Evolutionary conservation across 805 yeast genomes (phyloP), one percentile per base, ranked within the genome.

Genomic region (Candida yuanshanica): DNA sequence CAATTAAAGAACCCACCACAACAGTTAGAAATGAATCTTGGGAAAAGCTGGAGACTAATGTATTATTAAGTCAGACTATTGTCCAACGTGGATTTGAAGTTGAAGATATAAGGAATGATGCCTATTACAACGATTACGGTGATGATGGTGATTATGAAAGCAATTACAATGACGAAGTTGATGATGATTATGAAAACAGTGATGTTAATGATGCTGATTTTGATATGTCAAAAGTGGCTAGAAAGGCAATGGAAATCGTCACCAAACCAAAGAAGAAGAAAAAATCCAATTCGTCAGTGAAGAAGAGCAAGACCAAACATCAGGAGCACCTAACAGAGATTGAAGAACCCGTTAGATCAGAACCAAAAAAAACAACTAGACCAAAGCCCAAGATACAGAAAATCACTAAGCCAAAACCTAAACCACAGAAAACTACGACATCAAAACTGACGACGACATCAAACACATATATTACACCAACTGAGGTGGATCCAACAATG

Each of bases 381-480:
- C 20, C 26, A 5, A 24, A 24, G 13, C n/a, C 31, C 8, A 10
- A 16, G 10, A 6, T 18, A n/a, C n/a, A n/a, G n/a, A 3, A 27
- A 27, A 14, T 14, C 18, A 27, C n/a, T n/a, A 27, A 26, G 29
- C 4, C 29, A 14, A 24, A 24, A 9, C 27, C 27, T 12, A 24
- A 24, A 14, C 18, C 31, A 10, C 31, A 14, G 14, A 9, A 4
- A 18, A 27, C 2, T n/a, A n/a, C 29, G 16, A 5, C 27, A 24
- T 24, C 26, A 24, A 84, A 64, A 1, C 90, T 90, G 39, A 77
- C 76, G 38, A 93, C 70, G 36, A 93, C 64, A 56, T 89, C 95
- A 66, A 72, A 72, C 72, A 89, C 74, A 65, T 93, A 93, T 50
- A 72, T 72, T 47, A 82, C 18, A 27, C 31, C 31, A 4, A 27